Evolutionary conservation across 2,329 filamentous ascomycete species (phyloP), one percentile per base, ranked within the genome.

Genomic region (Leptographium wingfieldii): DNA sequence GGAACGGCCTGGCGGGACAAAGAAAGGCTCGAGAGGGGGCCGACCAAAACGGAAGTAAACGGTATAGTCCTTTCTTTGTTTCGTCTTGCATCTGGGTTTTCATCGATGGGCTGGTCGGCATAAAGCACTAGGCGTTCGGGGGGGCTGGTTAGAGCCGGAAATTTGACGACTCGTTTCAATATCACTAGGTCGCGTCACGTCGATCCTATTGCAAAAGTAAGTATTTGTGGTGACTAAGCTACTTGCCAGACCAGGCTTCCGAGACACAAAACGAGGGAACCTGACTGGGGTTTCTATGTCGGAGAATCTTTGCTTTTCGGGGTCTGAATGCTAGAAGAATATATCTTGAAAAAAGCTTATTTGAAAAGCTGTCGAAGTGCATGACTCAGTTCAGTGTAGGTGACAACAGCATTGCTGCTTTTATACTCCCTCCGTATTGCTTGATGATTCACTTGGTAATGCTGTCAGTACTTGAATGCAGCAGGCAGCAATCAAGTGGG

Each of bases 31-130:
- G 19, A 66, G 71, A 22, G 69, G 73, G 3, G 71, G 71, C 19
- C 77, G 72, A 65, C 79, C 75, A 65, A 76, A 68, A 62, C 35
- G 48, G 56, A 49, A 38, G 43, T 58, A 54, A 29, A 14, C 5
- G 43, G 3, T 3, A 9, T 35, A 35, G 6, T 10, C 27, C 25
- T 53, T 43, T 29, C 12, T 31, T 43, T 49, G 25, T 55, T 33
- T 40, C 43, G 29, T 54, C 14, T 59, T 22, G 43, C 16, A 46
- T 2, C 16, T 46, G 43, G 43, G 19, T 19, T 46, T 49, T 55
- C 40, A 31, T 57, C 11, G 12, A 14, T 58, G 46, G 52, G 60
- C 27, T 59, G 38, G 29, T n/a, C 9, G 14, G 6, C 16, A 48
- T 55, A 14, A 35, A 53, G 54, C 12, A 31, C 16, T 25, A 25